Evolutionary conservation across 495 filamentous ascomycete genomes (phyloP).

Genomic region (Neurospora intermedia): DNA sequence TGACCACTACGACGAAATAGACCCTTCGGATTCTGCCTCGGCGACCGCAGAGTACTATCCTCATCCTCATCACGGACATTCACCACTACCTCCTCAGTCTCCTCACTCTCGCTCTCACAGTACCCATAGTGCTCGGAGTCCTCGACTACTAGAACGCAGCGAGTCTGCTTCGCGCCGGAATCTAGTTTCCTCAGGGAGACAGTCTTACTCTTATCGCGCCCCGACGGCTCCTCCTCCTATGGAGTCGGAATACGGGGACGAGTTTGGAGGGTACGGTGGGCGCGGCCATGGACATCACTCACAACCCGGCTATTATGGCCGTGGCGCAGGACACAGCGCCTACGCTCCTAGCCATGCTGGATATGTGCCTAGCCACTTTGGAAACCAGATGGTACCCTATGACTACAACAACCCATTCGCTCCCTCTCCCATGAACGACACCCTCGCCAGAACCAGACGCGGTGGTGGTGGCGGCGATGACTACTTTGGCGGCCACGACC

Average conservation of each 20-base stretch:
- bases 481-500: constrained; percentile 27
- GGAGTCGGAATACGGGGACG: constrained; percentile 37
- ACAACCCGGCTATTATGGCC: constrained; percentile 28
- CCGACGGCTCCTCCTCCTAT: constrained; percentile 31
- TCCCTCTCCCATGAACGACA: constrained; percentile 12
- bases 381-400: constrained; percentile 35
- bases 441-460: background rate
- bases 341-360: constrained; percentile 37
- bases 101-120: background rate
- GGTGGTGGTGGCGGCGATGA: constrained; percentile 18
- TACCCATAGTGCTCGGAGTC: constrained; percentile 18
- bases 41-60: constrained; percentile 20
- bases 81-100: background rate
- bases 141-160: constrained; percentile 12
- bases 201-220: constrained; percentile 23
- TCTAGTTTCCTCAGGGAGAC: constrained; percentile 25
- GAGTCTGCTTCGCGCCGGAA: constrained; percentile 27
- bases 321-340: constrained; percentile 14
- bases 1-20: constrained; percentile 50
- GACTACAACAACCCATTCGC: constrained; percentile 33
- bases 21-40: constrained; percentile 77
- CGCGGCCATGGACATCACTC: constrained; percentile 20
- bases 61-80: constrained; percentile 8
- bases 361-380: constrained; percentile 18
- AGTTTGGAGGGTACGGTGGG: constrained; percentile 25